A percentile compares a stretch with the other conserved stretches of the same genome.
Evolutionary conservation across 495 filamentous ascomycete genomes (phyloP).

Genomic region (Xylaria grammica): DNA sequence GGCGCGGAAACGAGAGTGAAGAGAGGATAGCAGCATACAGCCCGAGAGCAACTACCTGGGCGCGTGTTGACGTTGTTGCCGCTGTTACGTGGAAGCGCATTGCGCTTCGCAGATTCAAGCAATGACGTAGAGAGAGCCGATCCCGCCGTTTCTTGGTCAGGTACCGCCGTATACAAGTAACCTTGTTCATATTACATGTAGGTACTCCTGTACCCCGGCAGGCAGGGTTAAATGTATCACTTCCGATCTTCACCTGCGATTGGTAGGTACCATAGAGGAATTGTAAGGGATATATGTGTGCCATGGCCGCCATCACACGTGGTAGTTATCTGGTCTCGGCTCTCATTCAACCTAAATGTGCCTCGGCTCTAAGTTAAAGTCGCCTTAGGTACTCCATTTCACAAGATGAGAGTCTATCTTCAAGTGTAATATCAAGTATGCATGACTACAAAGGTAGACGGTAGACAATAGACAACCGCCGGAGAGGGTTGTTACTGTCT

Average conservation of each 20-base stretch:
- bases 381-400: too few relatives aligned
- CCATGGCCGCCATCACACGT: not conserved
- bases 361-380: not conserved
- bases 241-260: not conserved
- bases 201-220: too few relatives aligned
- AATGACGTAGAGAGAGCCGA: constrained; percentile 11
- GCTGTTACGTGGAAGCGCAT: not conserved
- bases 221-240: too few relatives aligned
- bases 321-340: not conserved
- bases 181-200: too few relatives aligned
- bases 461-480: too few relatives aligned
- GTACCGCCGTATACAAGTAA: not conserved
- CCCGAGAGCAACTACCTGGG: not conserved
- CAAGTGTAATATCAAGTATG: too few relatives aligned
- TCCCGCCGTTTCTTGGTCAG: not conserved
- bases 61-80: not conserved
- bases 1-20: not conserved
- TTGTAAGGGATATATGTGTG: too few relatives aligned
- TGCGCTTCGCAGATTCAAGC: not conserved
- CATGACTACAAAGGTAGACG: too few relatives aligned
- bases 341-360: not conserved
- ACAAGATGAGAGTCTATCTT: too few relatives aligned
- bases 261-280: not conserved
- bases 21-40: not conserved
- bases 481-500: too few relatives aligned